Base-by-base conservation (phyloP, 192 early-diverging fungal genomes). In the Haplosporangium gracile region DNA sequence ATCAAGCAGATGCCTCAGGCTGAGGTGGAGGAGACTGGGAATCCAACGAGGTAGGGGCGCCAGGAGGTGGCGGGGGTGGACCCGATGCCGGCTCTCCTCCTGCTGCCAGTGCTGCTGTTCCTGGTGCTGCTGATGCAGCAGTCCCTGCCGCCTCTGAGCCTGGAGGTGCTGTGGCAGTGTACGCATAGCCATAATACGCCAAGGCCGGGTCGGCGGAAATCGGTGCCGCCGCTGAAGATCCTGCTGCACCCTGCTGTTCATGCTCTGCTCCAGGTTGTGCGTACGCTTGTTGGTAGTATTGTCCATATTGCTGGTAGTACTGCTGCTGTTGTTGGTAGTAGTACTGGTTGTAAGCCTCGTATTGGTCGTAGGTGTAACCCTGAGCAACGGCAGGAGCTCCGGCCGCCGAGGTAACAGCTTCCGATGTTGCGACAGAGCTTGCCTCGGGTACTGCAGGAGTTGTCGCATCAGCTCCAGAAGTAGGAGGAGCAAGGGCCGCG, bases 271-370 rank as follows among this genome's bases (percentile, higher is more conserved):
- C 74, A 49, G 82, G 68, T 1, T 40, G 63, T n/a, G 74, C 70
- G 13, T 76, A 76, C 18, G 68, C 70, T 13, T 85, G 78, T 55
- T 81, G 79, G 22, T 86, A 86, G 49, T 86, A 86, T 16, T 86
- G 84, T 16, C 79, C 75, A 36, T 86, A 86, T 39, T 86, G 84
- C 65, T 86, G 84, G 22, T 81, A 86, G 45, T 86, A 86, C 40
- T 86, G 84, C 29, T 65, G 60, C 45, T 86, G 84, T 45, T 86
- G 84, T 32, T 86, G 84, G 45, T 86, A 81, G 40, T 86, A 86
- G 26, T 86, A 86, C 51, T 86, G 84, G 51, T 80, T 81, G 53
- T 86, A 86, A 39, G 79, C 84, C 39, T 86, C 79, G 32, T 86
- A 86, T 43, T 85, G 83, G 38, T 86, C 84, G 43, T 86, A 86